phyloP scores from a whole-genome alignment of 1,284 basidiomycete genomes.

The Austropuccinia psidii region DNA sequence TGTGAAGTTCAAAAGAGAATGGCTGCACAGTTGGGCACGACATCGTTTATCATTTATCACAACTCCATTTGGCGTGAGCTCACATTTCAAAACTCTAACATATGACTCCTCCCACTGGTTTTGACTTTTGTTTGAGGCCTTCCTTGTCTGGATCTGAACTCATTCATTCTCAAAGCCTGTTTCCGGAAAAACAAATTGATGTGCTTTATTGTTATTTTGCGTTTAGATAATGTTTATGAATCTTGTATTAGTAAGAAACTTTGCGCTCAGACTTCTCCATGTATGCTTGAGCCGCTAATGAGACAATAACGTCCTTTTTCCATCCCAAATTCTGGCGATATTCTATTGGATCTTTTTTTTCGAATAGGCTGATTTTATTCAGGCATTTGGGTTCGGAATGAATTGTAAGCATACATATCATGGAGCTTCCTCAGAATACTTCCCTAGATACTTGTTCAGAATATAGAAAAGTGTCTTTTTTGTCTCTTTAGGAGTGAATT shows the following conservation, averaged over 20 bases:
- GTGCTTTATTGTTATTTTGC: not conserved
- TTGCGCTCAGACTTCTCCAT: not conserved
- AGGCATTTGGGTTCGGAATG: conserved; percentile 5
- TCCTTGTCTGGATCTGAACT: too few relatives aligned
- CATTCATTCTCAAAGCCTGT: not conserved
- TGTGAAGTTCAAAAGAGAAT: not conserved
- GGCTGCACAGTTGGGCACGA: not conserved
- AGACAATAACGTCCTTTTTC: not conserved
- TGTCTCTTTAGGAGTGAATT: not conserved
- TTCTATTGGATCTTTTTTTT: not conserved
- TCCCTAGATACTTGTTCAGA: not conserved
- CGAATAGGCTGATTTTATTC: conserved; percentile 5
- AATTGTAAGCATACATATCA: not conserved
- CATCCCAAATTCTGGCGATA: not conserved
- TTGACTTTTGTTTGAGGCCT: not conserved
- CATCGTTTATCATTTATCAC: not conserved
- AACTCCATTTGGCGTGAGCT: conserved; percentile 2
- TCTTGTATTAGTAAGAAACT: not conserved
- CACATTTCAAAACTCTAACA: not conserved
- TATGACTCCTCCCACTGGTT: not conserved
- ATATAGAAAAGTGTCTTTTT: not conserved
- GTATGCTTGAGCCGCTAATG: too few relatives aligned
- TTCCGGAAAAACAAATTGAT: too few relatives aligned
- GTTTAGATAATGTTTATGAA: conserved; percentile 12
- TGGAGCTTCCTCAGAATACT: not conserved